Evolutionary conservation across 495 filamentous ascomycete genomes (phyloP).

Genomic region (Cudoniella acicularis): DNA sequence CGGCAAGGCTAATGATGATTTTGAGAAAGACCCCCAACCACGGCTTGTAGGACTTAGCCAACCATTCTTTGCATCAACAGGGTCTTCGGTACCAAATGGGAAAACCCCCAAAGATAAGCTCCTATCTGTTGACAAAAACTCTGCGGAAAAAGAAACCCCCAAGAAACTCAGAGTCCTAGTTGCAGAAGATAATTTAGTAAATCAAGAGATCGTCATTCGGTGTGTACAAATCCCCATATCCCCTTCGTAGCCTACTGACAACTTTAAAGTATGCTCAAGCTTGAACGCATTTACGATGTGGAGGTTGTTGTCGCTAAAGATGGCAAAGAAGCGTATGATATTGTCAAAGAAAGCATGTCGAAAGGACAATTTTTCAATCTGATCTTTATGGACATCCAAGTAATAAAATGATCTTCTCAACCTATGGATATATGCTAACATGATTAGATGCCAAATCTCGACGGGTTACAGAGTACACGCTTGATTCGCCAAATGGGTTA

Average conservation of each 20-base stretch:
- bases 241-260: slow-evolving; percentile 19
- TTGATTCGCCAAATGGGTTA: slow-evolving; percentile 86
- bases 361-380: slow-evolving; percentile 67
- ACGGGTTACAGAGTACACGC: slow-evolving; percentile 83
- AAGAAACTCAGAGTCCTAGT: slow-evolving; percentile 80
- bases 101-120: slow-evolving; percentile 36
- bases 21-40: slow-evolving; percentile 24
- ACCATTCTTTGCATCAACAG: slow-evolving; percentile 71
- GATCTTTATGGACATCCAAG: slow-evolving; percentile 85
- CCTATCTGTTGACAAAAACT: slow-evolving; percentile 40
- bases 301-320: slow-evolving; percentile 73
- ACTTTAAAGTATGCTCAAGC: slow-evolving; percentile 47
- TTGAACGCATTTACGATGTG: slow-evolving; percentile 55
- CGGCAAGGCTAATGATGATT: not conserved
- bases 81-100: slow-evolving; percentile 13
- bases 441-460: slow-evolving; percentile 82
- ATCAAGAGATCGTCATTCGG: slow-evolving; percentile 84
- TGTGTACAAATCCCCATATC: slow-evolving; percentile 24
- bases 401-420: slow-evolving; percentile 24
- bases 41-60: slow-evolving; percentile 77
- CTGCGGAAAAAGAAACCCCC: slow-evolving; percentile 40
- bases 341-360: slow-evolving; percentile 79
- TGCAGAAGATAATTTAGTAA: slow-evolving; percentile 92
- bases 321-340: slow-evolving; percentile 84
- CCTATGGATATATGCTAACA: slow-evolving; percentile 3